Percentiles rank a stretch among this genome's conserved stretches.
phyloP scores from a whole-genome alignment of 83 land plant genomes.

The Diphasiastrum complanatum region DNA sequence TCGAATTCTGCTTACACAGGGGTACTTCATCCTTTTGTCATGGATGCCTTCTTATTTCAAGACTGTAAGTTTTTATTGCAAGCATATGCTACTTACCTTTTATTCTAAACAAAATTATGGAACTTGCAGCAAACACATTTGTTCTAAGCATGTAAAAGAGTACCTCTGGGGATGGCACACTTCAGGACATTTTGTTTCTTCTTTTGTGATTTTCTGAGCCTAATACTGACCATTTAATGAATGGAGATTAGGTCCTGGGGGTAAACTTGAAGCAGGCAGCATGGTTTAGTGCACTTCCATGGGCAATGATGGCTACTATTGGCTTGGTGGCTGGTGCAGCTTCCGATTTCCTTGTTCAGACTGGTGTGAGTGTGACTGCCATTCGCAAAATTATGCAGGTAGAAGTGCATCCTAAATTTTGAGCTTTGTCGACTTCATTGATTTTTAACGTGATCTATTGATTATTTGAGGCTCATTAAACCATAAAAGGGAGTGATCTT shows the following conservation, averaged over 20 bases:
- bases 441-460: too few species aligned
- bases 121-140: too few species aligned
- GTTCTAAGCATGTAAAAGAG: too few species aligned
- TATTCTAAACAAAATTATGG: too few species aligned
- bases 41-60: slow-evolving; percentile 98
- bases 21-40: slow-evolving; percentile 84
- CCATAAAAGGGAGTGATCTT: too few species aligned
- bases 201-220: too few species aligned
- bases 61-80: slow-evolving; percentile 40
- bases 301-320: slow-evolving; percentile 84
- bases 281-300: slow-evolving; percentile 98
- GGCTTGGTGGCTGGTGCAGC: slow-evolving; percentile 76
- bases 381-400: slow-evolving; percentile 97
- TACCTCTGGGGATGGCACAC: too few species aligned
- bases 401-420: too few species aligned
- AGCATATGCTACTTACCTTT: slow-evolving; percentile 7
- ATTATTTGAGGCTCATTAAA: too few species aligned
- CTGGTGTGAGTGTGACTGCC: slow-evolving; percentile 53
- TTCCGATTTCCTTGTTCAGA: slow-evolving; percentile 58
- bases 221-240: slow-evolving; percentile 7
- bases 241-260: slow-evolving; percentile 49
- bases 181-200: background rate
- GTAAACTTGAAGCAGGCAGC: slow-evolving; percentile 91
- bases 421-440: too few species aligned
- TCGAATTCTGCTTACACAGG: slow-evolving; percentile 46